Percentiles rank a stretch among this genome's conserved stretches.
Conservation (phyloP, 306 rosid genomes). For the Glycyrrhiza uralensis region DNA sequence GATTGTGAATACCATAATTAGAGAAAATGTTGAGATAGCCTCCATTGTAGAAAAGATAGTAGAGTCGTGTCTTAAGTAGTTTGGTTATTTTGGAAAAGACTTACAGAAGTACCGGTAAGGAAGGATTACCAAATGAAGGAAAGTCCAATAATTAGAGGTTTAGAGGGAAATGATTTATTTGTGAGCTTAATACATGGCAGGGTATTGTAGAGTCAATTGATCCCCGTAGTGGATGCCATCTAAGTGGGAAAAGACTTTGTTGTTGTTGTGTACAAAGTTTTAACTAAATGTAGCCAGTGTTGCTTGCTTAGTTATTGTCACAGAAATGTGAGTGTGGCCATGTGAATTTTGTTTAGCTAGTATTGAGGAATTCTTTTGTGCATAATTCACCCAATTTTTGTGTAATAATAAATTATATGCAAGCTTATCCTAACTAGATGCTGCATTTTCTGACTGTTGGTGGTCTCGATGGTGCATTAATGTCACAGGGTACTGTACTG, state of each 20-base stretch:
- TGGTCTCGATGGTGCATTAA: not conserved
- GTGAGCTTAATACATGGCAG: not conserved
- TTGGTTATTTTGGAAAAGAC: not conserved
- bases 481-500: not conserved
- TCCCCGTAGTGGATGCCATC: not conserved
- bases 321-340: too few relatives aligned
- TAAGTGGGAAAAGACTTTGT: too few relatives aligned
- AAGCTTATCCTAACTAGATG: not conserved
- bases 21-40: not conserved
- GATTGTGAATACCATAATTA: not conserved
- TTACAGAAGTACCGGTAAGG: not conserved
- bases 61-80: not conserved
- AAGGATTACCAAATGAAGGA: not conserved
- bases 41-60: not conserved
- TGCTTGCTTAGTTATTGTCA: not conserved
- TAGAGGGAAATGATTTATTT: not conserved
- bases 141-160: not conserved
- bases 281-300: not conserved
- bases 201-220: not conserved
- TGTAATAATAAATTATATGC: not conserved
- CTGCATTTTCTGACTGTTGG: not conserved
- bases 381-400: not conserved
- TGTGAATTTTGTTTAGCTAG: not conserved
- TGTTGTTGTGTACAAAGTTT: too few relatives aligned
- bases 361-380: not conserved